These are phyloP conservation scores for Aschersonia sp. DNA, from an alignment of 2,329 filamentous ascomycete genomes.

Conservation along the genomic window DNA sequence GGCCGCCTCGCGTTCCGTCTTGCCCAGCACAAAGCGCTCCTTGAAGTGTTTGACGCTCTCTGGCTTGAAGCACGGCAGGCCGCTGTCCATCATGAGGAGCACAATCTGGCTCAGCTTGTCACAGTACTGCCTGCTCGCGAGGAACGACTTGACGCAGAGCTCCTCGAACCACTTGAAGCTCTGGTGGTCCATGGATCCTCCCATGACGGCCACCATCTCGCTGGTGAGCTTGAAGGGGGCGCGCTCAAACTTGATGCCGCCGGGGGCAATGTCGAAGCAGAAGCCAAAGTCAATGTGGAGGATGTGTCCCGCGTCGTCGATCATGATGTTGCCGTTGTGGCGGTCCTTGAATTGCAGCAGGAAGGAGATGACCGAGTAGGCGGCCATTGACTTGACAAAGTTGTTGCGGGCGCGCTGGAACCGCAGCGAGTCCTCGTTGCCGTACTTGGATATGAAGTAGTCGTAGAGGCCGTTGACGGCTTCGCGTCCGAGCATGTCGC, in stretches of 20 bases:
- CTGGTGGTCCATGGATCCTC: conserved; percentile 69
- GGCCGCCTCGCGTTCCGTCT: conserved; percentile 80
- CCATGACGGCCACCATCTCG: conserved; percentile 99
- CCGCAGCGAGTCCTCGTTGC: conserved; percentile 82
- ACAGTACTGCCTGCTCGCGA: conserved; percentile 72
- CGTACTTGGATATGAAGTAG: conserved; percentile 95
- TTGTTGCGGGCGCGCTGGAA: conserved; percentile 94
- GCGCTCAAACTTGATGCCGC: conserved; percentile 92
- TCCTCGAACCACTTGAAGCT: conserved; percentile 94
- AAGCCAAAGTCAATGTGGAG: conserved; percentile 99
- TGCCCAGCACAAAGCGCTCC: conserved; percentile 84
- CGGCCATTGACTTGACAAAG: conserved; percentile 98
- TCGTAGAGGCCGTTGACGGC: conserved; percentile 97
- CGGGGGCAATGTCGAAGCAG: conserved; percentile 97
- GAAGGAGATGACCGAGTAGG: conserved; percentile 94
- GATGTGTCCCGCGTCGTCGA: conserved; percentile 93
- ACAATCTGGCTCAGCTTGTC: conserved; percentile 86
- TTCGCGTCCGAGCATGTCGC: conserved; percentile 96
- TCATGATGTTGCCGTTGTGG: conserved; percentile 99
- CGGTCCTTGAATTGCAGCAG: conserved; percentile 97
- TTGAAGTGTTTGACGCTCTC: conserved; percentile 87
- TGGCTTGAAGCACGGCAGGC: conserved; percentile 93
- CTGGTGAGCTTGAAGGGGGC: conserved; percentile 95
- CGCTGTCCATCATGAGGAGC: conserved; percentile 87
- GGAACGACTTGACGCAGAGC: conserved; percentile 86